phyloP scores from a whole-genome alignment of 2,329 filamentous ascomycete species.

The Fusarium dimerum region DNA sequence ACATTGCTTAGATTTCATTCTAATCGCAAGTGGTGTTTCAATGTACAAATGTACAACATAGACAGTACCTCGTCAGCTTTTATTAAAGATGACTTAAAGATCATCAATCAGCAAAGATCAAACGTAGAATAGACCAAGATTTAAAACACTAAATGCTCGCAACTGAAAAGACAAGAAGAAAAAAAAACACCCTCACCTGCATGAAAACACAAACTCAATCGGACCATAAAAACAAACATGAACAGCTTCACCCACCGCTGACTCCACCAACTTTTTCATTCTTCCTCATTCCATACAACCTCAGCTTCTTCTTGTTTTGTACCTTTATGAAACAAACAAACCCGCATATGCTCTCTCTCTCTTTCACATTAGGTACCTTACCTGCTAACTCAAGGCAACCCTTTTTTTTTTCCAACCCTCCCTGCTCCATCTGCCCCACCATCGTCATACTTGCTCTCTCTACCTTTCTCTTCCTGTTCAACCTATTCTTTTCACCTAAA shows the following conservation, averaged over 20 bases:
- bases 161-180: no score
- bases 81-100: neutral
- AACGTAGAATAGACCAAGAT: neutral
- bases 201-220: no score
- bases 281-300: no score
- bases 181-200: no score
- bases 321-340: no score
- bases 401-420: neutral
- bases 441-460: slow-evolving; percentile 19
- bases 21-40: no score
- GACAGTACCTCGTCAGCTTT: neutral
- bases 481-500: neutral
- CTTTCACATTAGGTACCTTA: neutral
- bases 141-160: no score
- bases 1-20: no score
- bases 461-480: slow-evolving; percentile 4
- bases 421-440: slow-evolving; percentile 12
- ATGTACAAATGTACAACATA: neutral
- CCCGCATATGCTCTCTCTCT: neutral
- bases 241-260: no score
- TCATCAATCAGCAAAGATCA: neutral
- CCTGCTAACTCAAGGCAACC: neutral
- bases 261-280: no score
- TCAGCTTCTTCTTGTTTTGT: no score
- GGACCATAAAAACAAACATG: no score